Percentiles rank a stretch among this genome's conserved stretches.
phyloP scores from a whole-genome alignment of 139 green algal genomes.

The Zygnema circumcarinatum region DNA sequence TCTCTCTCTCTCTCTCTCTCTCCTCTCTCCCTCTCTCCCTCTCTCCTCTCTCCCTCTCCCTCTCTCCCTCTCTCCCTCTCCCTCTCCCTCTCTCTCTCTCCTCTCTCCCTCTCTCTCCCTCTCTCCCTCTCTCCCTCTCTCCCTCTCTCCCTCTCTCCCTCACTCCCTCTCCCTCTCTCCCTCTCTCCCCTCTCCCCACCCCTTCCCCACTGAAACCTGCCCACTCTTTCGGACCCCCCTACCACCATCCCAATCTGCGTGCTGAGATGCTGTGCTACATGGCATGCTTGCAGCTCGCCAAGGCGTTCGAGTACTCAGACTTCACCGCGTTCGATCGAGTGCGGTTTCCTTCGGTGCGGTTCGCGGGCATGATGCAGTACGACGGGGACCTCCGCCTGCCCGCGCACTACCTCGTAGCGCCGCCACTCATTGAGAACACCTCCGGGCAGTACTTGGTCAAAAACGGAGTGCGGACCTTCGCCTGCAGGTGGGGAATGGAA shows the following conservation, averaged over 20 bases:
- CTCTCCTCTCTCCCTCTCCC: background rate
- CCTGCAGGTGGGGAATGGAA: constrained; percentile 70
- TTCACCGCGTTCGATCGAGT: constrained; percentile 82
- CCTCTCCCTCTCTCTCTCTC: background rate
- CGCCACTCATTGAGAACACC: constrained; percentile 78
- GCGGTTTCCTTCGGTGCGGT: constrained; percentile 79
- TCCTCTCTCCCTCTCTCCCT: background rate
- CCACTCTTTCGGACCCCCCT: no score
- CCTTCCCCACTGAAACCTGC: background rate
- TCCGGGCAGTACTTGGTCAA: constrained; percentile 85
- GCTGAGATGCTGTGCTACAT: no score
- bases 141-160: background rate
- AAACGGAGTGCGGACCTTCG: constrained; percentile 87
- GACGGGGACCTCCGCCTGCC: constrained; percentile 96
- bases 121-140: background rate
- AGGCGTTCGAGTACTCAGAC: constrained; percentile 92
- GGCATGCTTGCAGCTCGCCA: constrained; percentile 70
- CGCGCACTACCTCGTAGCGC: constrained; percentile 88
- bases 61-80: background rate
- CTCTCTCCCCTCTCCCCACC: background rate
- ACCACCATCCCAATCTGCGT: no score
- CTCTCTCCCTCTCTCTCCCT: background rate
- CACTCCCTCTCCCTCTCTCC: background rate
- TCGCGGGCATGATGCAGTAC: constrained; percentile 97
- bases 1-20: background rate